phyloP scores from a whole-genome alignment of 352 stramenopile genomes.

The Pythium pyrilobum region DNA sequence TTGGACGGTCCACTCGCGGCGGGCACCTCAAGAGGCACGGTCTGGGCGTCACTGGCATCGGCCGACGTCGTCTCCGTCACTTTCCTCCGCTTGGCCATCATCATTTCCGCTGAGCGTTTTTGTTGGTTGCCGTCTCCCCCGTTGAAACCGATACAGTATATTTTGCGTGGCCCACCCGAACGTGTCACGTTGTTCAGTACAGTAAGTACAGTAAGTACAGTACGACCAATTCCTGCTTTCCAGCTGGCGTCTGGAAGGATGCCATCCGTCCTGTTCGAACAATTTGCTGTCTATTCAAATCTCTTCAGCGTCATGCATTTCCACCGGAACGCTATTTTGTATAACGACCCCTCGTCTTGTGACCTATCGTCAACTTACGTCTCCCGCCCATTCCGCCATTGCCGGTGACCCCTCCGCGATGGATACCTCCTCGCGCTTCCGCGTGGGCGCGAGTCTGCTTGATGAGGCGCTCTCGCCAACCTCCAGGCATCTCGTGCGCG shows the following conservation, averaged over 20 bases:
- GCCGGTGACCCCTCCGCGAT: no score
- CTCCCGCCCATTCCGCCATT: not conserved
- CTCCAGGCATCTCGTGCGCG: slow-evolving; percentile 37
- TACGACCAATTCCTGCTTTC: no score
- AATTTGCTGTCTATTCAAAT: no score
- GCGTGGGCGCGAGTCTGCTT: slow-evolving; percentile 35
- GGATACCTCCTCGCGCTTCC: slow-evolving; percentile 15
- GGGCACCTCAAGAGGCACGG: not conserved
- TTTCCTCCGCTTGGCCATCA: slow-evolving; percentile 9
- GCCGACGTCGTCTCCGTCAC: slow-evolving; percentile 10
- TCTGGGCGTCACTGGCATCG: not conserved
- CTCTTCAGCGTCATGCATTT: no score
- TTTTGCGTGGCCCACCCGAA: slow-evolving; percentile 9
- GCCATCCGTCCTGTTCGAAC: no score
- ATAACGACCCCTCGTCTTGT: no score
- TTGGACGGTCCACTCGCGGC: not conserved
- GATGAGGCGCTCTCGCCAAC: slow-evolving; percentile 56
- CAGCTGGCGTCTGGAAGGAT: no score
- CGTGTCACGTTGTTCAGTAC: not conserved
- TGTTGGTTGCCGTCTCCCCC: slow-evolving; percentile 5
- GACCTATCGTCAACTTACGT: not conserved
- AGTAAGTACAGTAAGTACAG: no score
- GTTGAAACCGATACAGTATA: slow-evolving; percentile 4
- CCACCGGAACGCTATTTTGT: no score
- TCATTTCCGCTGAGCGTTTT: not conserved